Base-by-base conservation (phyloP, 225 moss, liverwort and hornwort genomes). In the Bryum argenteum region DNA sequence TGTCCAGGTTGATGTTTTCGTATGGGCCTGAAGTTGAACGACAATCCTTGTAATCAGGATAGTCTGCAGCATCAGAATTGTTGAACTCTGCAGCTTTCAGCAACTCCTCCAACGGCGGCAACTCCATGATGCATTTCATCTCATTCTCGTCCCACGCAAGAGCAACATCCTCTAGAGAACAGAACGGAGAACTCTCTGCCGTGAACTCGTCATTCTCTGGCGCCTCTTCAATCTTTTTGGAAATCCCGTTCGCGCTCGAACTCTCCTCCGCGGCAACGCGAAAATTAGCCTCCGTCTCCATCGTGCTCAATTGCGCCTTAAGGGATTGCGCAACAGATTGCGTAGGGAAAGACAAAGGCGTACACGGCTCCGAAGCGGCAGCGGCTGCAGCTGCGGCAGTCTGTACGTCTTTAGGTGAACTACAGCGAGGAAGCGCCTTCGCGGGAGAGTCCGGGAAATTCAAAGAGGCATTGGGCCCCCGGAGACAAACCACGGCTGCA, bases 401-500 rank as follows among this genome's bases (percentile, higher is more conserved):
- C 58, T 85, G 85, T 2, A 85, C 66, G 0, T 85, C 81, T 44
- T 65, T 85, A 0, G 85, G 82, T 7, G 85, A 78, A 11, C 76
- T 19, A 20, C 79, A 79, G 0, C 42, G 45, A 3, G 85, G 82
- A 0, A 82, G 72, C 43, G 33, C 69, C 41, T 68, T 61, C 10
- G 80, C 63, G 2, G 75, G 81, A 0, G 81, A 85, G 23, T 81
- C 81, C 4, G 81, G 81, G 8, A 85, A 85, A 11, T 85, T 85
- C 11, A 85, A 20, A 0, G 67, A 54, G 0, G 85, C 85, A 16
- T 78, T 81, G 0, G 85, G 81, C 0, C 85, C 85, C 50, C 85
- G 60, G 75, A 85, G 39, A 22, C 85, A 85, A 58, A 85, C 81
- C 8, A 85, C 75, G 0, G 85, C 85, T 8, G 85, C 85, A 26